Conservation (phyloP, 2,329 filamentous ascomycete genomes). For the Fusarium chaquense region DNA sequence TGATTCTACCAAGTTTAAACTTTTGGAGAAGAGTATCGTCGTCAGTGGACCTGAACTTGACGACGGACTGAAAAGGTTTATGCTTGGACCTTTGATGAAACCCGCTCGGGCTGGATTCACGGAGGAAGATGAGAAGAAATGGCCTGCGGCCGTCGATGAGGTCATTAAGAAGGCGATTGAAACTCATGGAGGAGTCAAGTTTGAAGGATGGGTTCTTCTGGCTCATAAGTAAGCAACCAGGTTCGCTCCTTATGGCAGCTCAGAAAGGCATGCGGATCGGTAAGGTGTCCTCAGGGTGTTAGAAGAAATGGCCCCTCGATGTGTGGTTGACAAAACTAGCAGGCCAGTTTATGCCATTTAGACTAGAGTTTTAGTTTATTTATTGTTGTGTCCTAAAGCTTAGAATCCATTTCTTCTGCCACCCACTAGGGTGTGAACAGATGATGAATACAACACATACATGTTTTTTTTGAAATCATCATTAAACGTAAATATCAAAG, state of each 20-base stretch:
- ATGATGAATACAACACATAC: too few species aligned
- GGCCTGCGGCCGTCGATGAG: conserved; percentile 40
- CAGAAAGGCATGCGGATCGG: neutral
- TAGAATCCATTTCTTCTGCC: too few species aligned
- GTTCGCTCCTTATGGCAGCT: neutral
- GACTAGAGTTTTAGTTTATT: too few species aligned
- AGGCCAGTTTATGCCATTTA: too few species aligned
- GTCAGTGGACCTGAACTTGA: conserved; percentile 35
- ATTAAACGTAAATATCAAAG: too few species aligned
- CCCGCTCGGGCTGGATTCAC: conserved; percentile 41
- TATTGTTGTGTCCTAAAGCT: too few species aligned
- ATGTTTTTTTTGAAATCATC: neutral
- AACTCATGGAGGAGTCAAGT: conserved; percentile 39
- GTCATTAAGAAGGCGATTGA: conserved; percentile 38
- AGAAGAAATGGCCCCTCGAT: too few species aligned
- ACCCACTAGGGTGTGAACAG: too few species aligned
- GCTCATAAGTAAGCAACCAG: conserved; percentile 32
- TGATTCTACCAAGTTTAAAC: conserved; percentile 17
- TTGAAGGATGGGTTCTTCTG: conserved; percentile 44
- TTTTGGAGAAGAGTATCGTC: conserved; percentile 14
- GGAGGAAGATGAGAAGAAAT: conserved; percentile 39
- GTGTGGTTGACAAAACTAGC: too few species aligned
- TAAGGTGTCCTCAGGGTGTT: neutral
- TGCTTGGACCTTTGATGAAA: conserved; percentile 37
- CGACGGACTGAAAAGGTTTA: conserved; percentile 41